Evolutionary conservation across 139 green algal species (phyloP).

Genomic region (Choricystis sp.): DNA sequence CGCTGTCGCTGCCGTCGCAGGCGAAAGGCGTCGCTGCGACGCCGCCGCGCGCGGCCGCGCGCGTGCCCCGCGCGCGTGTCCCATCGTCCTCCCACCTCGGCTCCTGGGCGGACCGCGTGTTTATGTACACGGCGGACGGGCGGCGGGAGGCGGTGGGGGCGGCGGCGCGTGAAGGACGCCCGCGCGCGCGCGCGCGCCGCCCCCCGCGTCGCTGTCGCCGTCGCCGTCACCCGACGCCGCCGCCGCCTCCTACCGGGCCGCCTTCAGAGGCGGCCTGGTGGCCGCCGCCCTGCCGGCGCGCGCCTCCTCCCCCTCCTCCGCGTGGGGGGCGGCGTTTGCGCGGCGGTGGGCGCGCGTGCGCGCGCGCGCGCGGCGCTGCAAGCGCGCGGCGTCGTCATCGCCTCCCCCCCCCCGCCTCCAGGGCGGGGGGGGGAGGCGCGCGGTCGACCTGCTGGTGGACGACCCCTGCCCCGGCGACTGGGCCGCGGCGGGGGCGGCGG

Average conservation of each 20-base stretch:
- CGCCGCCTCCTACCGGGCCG: no score
- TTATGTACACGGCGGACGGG: not conserved
- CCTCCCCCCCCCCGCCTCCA: not conserved
- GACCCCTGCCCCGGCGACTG: constrained; percentile 2
- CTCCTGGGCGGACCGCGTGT: not conserved
- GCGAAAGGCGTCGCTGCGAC: not conserved
- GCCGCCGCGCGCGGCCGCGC: no score
- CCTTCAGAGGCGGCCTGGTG: not conserved
- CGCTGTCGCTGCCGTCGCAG: not conserved
- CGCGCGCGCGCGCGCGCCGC: no score
- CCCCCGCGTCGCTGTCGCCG: no score
- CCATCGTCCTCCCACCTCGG: not conserved
- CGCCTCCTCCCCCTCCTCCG: no score
- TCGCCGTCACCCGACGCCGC: not conserved
- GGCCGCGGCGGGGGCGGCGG: no score
- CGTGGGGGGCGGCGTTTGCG: not conserved
- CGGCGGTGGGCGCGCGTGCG: not conserved
- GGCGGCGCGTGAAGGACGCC: not conserved
- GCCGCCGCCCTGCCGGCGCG: no score
- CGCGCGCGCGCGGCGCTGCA: not conserved
- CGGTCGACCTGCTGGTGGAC: not conserved
- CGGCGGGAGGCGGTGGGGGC: no score
- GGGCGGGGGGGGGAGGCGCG: not conserved
- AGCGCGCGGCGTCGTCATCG: not conserved
- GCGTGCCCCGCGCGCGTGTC: no score